These are phyloP conservation scores for Leccinum subgranulosum DNA, from an alignment of 768 basidiomycete species.

Conservation along the genomic window DNA sequence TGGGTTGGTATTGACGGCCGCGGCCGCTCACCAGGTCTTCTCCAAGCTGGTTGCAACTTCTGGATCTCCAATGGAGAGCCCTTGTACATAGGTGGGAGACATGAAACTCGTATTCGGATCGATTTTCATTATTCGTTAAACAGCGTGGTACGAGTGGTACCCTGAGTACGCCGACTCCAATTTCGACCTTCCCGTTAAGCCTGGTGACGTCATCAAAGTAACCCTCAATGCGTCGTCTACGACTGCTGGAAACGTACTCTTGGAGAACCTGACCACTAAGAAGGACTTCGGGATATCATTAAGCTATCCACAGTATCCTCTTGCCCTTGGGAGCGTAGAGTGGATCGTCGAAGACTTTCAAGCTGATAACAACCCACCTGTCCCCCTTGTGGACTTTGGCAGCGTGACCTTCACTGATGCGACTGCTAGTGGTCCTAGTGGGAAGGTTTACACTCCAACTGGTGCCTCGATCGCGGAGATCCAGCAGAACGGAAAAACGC, in stretches of 20 bases:
- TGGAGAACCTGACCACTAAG: conserved; percentile 20
- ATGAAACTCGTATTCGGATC: neutral
- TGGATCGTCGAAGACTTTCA: conserved; percentile 25
- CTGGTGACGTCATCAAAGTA: conserved; percentile 9
- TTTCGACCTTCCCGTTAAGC: too few species aligned
- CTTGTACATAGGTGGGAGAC: conserved; percentile 6
- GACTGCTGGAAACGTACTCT: conserved; percentile 13
- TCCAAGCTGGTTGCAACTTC: conserved; percentile 15
- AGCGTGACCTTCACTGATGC: conserved; percentile 15
- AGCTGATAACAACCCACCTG: neutral
- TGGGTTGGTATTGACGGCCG: conserved; percentile 19
- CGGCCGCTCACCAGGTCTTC: conserved; percentile 2
- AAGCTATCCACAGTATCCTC: conserved; percentile 8
- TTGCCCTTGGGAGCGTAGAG: conserved; percentile 17
- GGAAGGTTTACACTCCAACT: conserved; percentile 6
- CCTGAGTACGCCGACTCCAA: neutral
- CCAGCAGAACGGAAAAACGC: conserved; percentile 1
- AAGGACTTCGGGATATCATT: conserved; percentile 4
- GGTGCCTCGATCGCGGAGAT: conserved; percentile 13
- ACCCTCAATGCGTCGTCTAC: conserved; percentile 17
- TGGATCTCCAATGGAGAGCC: neutral
- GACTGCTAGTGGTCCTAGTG: conserved; percentile 5
- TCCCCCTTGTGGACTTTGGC: conserved; percentile 17
- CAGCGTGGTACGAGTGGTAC: conserved; percentile 26
- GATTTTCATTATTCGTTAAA: neutral